Evolutionary conservation across 2,329 filamentous ascomycete genomes (phyloP).

Genomic region (Venturia pyrina): DNA sequence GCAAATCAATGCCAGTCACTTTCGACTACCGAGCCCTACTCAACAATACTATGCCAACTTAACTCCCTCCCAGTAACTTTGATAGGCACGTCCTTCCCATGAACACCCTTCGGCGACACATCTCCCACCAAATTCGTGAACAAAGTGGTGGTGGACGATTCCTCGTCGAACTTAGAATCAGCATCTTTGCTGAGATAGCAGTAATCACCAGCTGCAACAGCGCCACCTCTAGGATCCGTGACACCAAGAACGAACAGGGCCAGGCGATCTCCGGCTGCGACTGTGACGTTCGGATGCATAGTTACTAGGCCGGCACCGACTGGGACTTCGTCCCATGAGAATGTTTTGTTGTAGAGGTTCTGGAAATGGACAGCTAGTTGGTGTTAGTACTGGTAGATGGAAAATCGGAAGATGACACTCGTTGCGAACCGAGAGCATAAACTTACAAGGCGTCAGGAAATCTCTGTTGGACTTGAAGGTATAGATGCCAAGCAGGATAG

Average conservation of each 20-base stretch:
- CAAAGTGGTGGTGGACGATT: not conserved
- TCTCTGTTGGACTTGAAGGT: slow-evolving; percentile 4
- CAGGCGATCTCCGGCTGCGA: slow-evolving; percentile 1
- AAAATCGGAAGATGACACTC: not conserved
- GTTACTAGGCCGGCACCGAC: slow-evolving; percentile 2
- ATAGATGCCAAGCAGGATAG: not conserved
- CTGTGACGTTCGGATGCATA: slow-evolving; percentile 4
- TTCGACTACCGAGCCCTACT: not conserved
- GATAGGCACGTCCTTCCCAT: not conserved
- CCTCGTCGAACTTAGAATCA: not conserved
- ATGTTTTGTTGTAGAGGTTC: slow-evolving; percentile 6
- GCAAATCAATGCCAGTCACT: too few relatives aligned
- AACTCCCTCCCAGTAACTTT: slow-evolving; percentile 8
- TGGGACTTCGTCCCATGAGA: slow-evolving; percentile 6
- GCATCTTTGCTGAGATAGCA: slow-evolving; percentile 9
- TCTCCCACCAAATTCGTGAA: slow-evolving; percentile 8
- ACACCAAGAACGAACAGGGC: slow-evolving; percentile 1
- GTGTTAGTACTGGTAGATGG: not conserved
- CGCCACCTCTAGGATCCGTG: not conserved
- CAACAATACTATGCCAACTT: slow-evolving; percentile 7
- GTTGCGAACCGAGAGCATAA: not conserved
- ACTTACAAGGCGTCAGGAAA: slow-evolving; percentile 9
- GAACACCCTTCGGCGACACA: not conserved
- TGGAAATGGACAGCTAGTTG: not conserved
- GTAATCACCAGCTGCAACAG: not conserved